Percentiles rank a stretch among this genome's conserved stretches.
These are phyloP conservation scores for Geotrichum bryndzae DNA, from an alignment of 1,139 yeast species.

Conservation along the genomic window DNA sequence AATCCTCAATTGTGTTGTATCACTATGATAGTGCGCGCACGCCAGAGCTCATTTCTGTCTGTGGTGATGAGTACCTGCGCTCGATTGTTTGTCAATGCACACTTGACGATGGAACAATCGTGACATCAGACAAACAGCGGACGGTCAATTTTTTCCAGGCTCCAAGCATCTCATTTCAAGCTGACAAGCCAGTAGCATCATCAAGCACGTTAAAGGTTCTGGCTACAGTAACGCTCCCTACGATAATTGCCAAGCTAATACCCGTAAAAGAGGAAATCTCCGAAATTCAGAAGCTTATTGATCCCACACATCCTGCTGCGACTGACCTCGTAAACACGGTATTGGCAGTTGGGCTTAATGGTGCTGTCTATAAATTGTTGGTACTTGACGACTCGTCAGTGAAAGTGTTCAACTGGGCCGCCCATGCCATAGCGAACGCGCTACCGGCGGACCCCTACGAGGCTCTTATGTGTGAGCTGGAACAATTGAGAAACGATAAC, in stretches of 20 bases:
- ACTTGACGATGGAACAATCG: conserved; percentile 3
- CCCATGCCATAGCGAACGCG: neutral
- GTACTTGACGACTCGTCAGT: neutral
- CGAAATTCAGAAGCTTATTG: neutral
- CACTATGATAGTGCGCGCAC: neutral
- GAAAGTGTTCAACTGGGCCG: neutral
- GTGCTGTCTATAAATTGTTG: neutral
- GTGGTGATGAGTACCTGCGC: conserved; percentile 32
- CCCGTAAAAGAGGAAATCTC: neutral
- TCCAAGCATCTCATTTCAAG: neutral
- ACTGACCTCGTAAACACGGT: neutral
- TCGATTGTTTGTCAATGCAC: conserved; percentile 3
- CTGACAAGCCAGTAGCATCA: neutral
- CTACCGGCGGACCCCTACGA: neutral
- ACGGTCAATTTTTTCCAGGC: conserved; percentile 1
- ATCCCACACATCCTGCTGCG: neutral
- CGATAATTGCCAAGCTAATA: conserved; percentile 4
- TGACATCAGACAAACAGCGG: conserved; percentile 12
- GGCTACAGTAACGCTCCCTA: conserved; percentile 3
- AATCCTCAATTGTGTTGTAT: neutral
- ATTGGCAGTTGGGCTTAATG: neutral
- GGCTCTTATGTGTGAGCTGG: neutral
- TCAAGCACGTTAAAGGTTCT: conserved; percentile 4
- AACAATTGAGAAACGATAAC: neutral
- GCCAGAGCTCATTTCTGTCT: conserved; percentile 40